These are phyloP conservation scores for Phylloporus arenicola DNA, from an alignment of 768 basidiomycete species.

Conservation along the genomic window DNA sequence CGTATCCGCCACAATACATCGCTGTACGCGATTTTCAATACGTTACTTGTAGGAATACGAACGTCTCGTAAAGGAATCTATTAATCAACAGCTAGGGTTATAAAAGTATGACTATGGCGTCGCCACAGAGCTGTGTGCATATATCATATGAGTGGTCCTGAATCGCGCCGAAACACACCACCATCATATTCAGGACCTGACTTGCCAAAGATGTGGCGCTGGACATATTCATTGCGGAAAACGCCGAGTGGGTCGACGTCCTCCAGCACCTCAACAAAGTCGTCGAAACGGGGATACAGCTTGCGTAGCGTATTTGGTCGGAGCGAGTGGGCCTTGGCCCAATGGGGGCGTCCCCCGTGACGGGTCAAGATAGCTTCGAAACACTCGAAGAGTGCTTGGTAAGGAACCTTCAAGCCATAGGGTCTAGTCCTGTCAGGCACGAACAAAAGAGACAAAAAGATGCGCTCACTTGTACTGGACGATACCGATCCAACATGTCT, in stretches of 20 bases:
- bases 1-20: slow-evolving; percentile 10
- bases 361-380: slow-evolving; percentile 68
- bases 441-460: not conserved
- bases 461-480: slow-evolving; percentile 86
- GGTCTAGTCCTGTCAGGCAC: slow-evolving; percentile 47
- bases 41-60: slow-evolving; percentile 67
- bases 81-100: slow-evolving; percentile 80
- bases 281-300: slow-evolving; percentile 78
- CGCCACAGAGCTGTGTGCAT: not conserved
- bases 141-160: slow-evolving; percentile 7
- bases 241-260: slow-evolving; percentile 69
- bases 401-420: slow-evolving; percentile 78
- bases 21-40: not conserved
- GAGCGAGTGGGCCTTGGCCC: slow-evolving; percentile 88
- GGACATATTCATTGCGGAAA: slow-evolving; percentile 86
- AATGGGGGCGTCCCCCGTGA: slow-evolving; percentile 85
- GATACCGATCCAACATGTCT: slow-evolving; percentile 93
- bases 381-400: slow-evolving; percentile 66
- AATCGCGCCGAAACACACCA: slow-evolving; percentile 43
- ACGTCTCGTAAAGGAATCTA: slow-evolving; percentile 73
- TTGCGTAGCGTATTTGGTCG: slow-evolving; percentile 54
- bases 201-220: slow-evolving; percentile 78
- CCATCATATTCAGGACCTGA: slow-evolving; percentile 35
- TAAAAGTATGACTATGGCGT: slow-evolving; percentile 23
- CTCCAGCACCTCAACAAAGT: slow-evolving; percentile 63